phyloP scores from a whole-genome alignment of 768 basidiomycete genomes.

The Pleurotus giganteus region DNA sequence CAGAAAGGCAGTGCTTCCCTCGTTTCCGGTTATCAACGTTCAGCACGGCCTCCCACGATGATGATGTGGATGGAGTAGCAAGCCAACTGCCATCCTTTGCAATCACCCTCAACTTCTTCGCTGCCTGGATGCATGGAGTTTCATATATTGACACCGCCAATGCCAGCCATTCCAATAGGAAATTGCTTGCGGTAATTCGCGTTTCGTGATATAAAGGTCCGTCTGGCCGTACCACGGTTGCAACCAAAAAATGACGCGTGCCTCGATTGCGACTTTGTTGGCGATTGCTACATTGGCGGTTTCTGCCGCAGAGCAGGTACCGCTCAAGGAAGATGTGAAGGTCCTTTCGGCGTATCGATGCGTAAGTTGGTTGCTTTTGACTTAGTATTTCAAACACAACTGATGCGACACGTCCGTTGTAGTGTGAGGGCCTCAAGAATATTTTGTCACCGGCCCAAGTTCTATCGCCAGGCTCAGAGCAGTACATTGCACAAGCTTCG shows the following conservation, averaged over 20 bases:
- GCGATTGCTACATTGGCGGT: background rate
- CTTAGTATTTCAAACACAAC: background rate
- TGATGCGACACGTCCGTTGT: background rate
- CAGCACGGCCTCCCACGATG: too few relatives aligned
- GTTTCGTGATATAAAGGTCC: background rate
- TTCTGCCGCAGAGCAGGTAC: background rate
- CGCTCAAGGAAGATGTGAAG: background rate
- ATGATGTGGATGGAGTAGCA: too few relatives aligned
- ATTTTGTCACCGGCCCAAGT: background rate
- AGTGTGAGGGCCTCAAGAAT: conserved; percentile 1
- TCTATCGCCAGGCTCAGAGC: background rate
- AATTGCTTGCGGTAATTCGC: too few relatives aligned
- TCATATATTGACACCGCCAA: too few relatives aligned
- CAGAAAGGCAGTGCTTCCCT: too few relatives aligned
- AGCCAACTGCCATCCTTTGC: too few relatives aligned
- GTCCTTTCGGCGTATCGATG: background rate
- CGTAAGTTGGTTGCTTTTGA: background rate
- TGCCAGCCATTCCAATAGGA: too few relatives aligned
- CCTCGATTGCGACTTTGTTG: background rate
- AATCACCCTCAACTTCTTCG: too few relatives aligned
- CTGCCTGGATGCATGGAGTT: too few relatives aligned
- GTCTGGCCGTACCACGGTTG: background rate
- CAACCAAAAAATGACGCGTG: background rate
- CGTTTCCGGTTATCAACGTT: too few relatives aligned
- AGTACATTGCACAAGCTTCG: background rate